Percentiles rank a stretch among this genome's conserved stretches.
phyloP scores from a whole-genome alignment of 139 green algal species.

The Closterium sp. region DNA sequence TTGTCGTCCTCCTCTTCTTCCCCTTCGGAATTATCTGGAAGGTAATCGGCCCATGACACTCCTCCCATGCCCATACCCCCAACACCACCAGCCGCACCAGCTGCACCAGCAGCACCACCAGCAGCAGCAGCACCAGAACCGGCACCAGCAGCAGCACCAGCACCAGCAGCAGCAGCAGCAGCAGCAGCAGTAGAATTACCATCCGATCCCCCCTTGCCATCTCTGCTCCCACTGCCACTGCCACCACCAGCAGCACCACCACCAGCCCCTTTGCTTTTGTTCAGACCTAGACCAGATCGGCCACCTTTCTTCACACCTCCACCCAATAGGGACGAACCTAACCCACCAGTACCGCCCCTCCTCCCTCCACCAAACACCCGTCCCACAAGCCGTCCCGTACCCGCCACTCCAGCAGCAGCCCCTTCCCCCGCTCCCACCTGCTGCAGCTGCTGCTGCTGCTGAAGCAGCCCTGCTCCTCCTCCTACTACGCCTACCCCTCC shows the following conservation, averaged over 20 bases:
- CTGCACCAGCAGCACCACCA: neutral
- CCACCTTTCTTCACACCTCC: neutral
- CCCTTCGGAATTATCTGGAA: neutral
- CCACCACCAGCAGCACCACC: neutral
- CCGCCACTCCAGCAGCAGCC: neutral
- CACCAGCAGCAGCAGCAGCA: neutral
- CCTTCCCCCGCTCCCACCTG: neutral
- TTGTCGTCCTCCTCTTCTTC: neutral
- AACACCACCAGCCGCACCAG: neutral
- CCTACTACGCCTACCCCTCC: neutral
- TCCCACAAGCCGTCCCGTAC: neutral
- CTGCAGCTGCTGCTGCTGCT: neutral
- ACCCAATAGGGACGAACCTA: neutral
- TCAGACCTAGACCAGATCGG: neutral
- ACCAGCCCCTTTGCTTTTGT: neutral
- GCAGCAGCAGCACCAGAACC: neutral
- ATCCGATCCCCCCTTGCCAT: neutral
- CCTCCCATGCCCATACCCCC: neutral
- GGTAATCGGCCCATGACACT: neutral
- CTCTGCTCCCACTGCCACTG: neutral
- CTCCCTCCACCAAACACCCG: neutral
- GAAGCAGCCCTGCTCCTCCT: neutral
- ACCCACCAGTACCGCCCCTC: neutral
- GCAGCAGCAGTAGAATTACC: neutral
- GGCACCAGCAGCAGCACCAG: neutral